These are phyloP conservation scores for Russula olivacea DNA, from an alignment of 768 basidiomycete genomes.

Conservation along the genomic window DNA sequence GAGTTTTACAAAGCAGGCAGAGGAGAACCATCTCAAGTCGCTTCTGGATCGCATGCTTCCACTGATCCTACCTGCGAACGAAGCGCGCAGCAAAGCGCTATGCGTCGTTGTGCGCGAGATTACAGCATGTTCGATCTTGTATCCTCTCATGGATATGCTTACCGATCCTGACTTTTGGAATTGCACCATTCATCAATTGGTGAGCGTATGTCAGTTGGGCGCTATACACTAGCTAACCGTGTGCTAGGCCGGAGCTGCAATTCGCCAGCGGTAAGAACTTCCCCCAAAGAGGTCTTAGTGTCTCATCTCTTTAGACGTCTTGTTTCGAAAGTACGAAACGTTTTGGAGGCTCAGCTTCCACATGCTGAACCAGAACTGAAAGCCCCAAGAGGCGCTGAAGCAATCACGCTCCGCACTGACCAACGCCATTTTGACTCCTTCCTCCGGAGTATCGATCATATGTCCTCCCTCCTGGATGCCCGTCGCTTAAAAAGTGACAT, in stretches of 20 bases:
- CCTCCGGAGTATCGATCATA: conserved; percentile 74
- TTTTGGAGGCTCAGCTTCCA: conserved; percentile 74
- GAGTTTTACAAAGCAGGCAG: conserved; percentile 81
- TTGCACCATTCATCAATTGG: conserved; percentile 83
- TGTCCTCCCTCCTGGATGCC: conserved; percentile 82
- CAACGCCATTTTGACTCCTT: conserved; percentile 86
- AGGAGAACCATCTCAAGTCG: conserved; percentile 76
- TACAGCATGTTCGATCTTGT: conserved; percentile 70
- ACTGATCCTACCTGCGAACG: conserved; percentile 67
- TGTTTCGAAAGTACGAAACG: conserved; percentile 82
- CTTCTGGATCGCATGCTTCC: conserved; percentile 70
- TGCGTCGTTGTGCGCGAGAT: conserved; percentile 76
- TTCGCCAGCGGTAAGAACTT: conserved; percentile 61
- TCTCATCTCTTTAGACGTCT: conserved; percentile 48
- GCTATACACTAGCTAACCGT: conserved; percentile 10
- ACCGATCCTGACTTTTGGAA: conserved; percentile 99
- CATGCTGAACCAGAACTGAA: conserved; percentile 41
- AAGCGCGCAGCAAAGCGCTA: conserved; percentile 63
- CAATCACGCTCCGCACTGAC: conserved; percentile 78
- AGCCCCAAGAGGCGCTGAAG: conserved; percentile 41
- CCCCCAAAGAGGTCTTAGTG: conserved; percentile 31
- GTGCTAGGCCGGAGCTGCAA: conserved; percentile 55
- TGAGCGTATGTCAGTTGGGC: conserved; percentile 38
- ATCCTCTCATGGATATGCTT: conserved; percentile 88
- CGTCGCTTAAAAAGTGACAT: conserved; percentile 88